phyloP scores from a whole-genome alignment of 371 early-diverging fungal genomes.

The Mortierella sp. region DNA sequence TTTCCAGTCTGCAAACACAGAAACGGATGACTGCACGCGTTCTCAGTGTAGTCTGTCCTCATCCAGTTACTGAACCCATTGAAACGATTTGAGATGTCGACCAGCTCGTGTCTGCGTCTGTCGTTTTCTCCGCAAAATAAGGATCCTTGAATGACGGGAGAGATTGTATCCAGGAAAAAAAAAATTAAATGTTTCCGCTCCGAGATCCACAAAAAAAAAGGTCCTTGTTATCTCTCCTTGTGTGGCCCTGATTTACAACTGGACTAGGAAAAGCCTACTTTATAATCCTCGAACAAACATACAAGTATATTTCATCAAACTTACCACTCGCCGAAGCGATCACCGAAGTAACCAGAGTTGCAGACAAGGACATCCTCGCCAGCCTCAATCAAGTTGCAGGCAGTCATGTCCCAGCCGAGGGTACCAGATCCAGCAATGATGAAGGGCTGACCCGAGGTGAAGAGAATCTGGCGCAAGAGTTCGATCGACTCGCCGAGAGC shows the following conservation, averaged over 20 bases:
- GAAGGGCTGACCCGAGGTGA: constrained; percentile 92
- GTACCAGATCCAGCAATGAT: constrained; percentile 95
- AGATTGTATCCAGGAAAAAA: constrained; percentile 12
- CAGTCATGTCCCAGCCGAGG: constrained; percentile 95
- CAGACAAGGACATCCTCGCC: constrained; percentile 92
- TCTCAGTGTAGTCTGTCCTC: no score
- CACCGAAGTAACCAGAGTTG: constrained; percentile 96
- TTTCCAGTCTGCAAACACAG: no score
- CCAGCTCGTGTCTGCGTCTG: no score
- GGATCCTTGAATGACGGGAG: neutral
- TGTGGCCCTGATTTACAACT: no score
- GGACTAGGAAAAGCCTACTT: neutral
- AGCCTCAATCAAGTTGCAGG: constrained; percentile 90
- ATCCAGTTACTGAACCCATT: no score
- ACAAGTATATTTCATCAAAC: constrained; percentile 5
- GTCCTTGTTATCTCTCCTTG: no score
- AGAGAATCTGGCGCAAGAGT: constrained; percentile 83
- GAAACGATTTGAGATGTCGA: no score
- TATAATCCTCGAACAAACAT: no score
- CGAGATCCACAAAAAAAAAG: neutral
- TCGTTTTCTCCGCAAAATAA: constrained; percentile 11
- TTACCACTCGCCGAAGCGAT: constrained; percentile 94
- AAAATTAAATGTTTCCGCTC: neutral
- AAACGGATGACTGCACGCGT: no score
- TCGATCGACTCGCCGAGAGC: constrained; percentile 89